A percentile compares a stretch with the other conserved stretches of the same genome.
Conservation (phyloP, 1,284 basidiomycete genomes). For the Fomitopsis palustris region DNA sequence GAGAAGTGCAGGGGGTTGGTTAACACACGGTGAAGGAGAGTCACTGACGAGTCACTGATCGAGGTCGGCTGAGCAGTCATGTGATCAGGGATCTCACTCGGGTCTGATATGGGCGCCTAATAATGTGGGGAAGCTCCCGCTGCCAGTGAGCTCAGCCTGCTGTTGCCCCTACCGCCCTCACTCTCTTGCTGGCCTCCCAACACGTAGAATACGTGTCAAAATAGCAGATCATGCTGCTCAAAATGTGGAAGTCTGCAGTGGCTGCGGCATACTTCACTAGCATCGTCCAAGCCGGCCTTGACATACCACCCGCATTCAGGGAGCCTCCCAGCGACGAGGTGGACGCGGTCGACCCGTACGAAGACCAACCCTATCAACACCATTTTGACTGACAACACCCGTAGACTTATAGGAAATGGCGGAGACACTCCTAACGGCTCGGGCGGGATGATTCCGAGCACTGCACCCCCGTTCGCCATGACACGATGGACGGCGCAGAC, state of each 20-base stretch:
- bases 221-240: not conserved
- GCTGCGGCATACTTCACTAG: not conserved
- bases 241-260: not conserved
- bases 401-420: constrained; percentile 64
- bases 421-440: constrained; percentile 67
- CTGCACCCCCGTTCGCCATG: constrained; percentile 78
- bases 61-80: not conserved
- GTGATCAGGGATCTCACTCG: not conserved
- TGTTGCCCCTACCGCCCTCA: not conserved
- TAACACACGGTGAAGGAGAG: no score
- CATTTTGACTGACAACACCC: not conserved
- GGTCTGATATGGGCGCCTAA: not conserved
- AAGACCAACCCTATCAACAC: not conserved
- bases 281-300: not conserved
- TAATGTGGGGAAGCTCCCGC: not conserved
- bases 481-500: constrained; percentile 79
- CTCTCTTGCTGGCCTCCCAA: not conserved
- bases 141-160: not conserved
- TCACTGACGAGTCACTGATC: not conserved
- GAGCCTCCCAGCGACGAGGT: constrained; percentile 7
- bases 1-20: no score
- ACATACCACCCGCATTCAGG: constrained; percentile 2
- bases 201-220: not conserved
- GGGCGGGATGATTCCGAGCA: constrained; percentile 68
- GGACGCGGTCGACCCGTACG: constrained; percentile 6